Base-by-base conservation (phyloP, 352 stramenopile genomes). In the Lagenidium sp. region DNA sequence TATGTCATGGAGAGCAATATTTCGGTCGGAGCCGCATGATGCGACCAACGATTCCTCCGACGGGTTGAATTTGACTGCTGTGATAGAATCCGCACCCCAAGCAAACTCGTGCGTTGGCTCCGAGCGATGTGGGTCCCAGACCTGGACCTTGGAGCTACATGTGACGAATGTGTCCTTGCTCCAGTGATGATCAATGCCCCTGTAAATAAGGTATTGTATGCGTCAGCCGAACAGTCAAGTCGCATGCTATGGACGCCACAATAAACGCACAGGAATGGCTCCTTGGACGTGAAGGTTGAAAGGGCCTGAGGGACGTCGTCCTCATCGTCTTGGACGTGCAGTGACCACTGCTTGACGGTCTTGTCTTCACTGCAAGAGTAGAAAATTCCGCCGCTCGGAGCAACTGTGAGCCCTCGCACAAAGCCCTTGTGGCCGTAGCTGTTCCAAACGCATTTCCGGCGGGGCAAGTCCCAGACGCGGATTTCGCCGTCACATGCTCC, bases 181-280 rank as follows among this genome's bases (percentile, higher is more conserved):
- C 94, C 94, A 98, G 56, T 99, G 94, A 71, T 99, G 95, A 65
- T 99, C 96, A 38, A 99, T 96, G 12, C 85, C 95, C 55, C 95
- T 97, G 48, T 59, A 74, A 47, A 11, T 39, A 18, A 41, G 7
- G 37, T 2, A 45, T 6, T 29, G 18, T 16, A 44, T 26, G 5
- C 42, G 25, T 47, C 40, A 55, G 32, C 13, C 18, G 4, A n/a
- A 28, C 4, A 20, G 2, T 1, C 6, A 11, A 35, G 19, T 25
- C 6, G 10, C 23, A 26, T 30, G 18, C 22, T 24, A 18, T 12
- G 18, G 16, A 25, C 4, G 7, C 13, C n/a, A 35, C 30, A 24
- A 41, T 2, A 18, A 20, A 60, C 68, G 41, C 79, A 86, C 81
- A 82, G 61, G 58, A 91, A 89, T 28, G 70, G 71, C 39, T 94